Percentiles rank a stretch among this genome's conserved stretches.
Evolutionary conservation across 2,329 filamentous ascomycete species (phyloP).

Genomic region (Elsinoe perseae): DNA sequence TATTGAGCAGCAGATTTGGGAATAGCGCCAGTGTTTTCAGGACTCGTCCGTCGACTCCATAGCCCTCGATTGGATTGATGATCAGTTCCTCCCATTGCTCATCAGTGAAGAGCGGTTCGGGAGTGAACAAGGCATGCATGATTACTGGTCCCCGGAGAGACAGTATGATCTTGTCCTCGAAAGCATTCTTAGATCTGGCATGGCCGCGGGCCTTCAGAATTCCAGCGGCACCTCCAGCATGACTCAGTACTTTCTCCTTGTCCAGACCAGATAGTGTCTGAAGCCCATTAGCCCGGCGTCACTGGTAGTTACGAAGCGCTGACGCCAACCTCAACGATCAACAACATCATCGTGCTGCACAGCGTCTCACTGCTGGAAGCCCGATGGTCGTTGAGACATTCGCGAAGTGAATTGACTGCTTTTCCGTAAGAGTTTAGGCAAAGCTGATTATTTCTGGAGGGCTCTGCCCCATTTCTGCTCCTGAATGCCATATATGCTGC

Average conservation of each 20-base stretch:
- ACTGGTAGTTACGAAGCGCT: neutral
- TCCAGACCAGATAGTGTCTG: neutral
- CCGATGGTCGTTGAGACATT: slow-evolving; percentile 3
- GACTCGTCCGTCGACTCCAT: slow-evolving; percentile 8
- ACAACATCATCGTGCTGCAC: slow-evolving; percentile 14
- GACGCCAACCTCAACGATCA: slow-evolving; percentile 13
- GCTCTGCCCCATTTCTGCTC: neutral
- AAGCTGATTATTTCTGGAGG: neutral
- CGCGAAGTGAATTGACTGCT: slow-evolving; percentile 6
- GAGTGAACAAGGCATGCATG: slow-evolving; percentile 11
- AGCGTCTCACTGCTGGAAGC: slow-evolving; percentile 14
- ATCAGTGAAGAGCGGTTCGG: slow-evolving; percentile 8
- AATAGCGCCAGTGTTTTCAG: neutral
- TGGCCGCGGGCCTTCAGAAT: slow-evolving; percentile 13
- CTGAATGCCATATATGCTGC: slow-evolving; percentile 10
- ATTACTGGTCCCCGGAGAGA: slow-evolving; percentile 14
- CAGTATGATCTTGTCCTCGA: slow-evolving; percentile 11
- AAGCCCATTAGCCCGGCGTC: neutral
- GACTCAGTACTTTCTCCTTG: slow-evolving; percentile 9
- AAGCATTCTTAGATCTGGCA: slow-evolving; percentile 2
- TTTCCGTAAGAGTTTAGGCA: slow-evolving; percentile 6
- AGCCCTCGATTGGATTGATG: slow-evolving; percentile 5
- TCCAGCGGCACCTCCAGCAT: slow-evolving; percentile 14
- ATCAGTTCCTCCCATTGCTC: slow-evolving; percentile 6
- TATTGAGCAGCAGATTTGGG: slow-evolving; percentile 11